phyloP scores from a whole-genome alignment of 169 alveolate genomes.

The Toxoplasma gondii region DNA sequence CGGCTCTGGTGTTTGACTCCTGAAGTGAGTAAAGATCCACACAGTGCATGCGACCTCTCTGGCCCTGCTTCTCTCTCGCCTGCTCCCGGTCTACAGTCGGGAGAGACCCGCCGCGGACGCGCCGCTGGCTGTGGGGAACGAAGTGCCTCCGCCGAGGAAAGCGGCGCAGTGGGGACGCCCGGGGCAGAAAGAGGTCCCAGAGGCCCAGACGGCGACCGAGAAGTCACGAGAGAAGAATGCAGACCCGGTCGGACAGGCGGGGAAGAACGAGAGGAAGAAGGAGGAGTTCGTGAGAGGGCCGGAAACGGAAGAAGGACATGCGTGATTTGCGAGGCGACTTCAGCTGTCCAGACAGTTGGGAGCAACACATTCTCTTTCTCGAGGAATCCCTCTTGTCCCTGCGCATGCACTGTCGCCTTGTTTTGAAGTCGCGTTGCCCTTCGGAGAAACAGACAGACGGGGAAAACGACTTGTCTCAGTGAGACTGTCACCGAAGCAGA shows the following conservation, averaged over 20 bases:
- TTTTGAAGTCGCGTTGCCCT: neutral
- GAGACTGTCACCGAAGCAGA: neutral
- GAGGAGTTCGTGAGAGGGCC: neutral
- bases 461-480: neutral
- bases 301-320: neutral
- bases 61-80: too few relatives aligned
- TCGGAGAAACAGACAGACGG: neutral
- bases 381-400: neutral
- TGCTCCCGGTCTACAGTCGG: too few relatives aligned
- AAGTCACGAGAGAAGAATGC: neutral
- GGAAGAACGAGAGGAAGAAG: neutral
- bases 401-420: neutral
- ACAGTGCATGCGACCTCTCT: neutral
- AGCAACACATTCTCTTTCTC: neutral
- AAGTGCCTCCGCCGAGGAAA: neutral
- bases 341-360: neutral
- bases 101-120: neutral
- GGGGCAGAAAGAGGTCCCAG: neutral
- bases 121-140: neutral
- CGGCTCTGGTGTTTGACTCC: neutral
- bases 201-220: neutral
- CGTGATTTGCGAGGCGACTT: neutral
- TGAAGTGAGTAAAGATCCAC: neutral
- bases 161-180: neutral
- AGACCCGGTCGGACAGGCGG: neutral